Evolutionary conservation across 2,329 filamentous ascomycete species (phyloP).

Genomic region (Daldinia sp.): DNA sequence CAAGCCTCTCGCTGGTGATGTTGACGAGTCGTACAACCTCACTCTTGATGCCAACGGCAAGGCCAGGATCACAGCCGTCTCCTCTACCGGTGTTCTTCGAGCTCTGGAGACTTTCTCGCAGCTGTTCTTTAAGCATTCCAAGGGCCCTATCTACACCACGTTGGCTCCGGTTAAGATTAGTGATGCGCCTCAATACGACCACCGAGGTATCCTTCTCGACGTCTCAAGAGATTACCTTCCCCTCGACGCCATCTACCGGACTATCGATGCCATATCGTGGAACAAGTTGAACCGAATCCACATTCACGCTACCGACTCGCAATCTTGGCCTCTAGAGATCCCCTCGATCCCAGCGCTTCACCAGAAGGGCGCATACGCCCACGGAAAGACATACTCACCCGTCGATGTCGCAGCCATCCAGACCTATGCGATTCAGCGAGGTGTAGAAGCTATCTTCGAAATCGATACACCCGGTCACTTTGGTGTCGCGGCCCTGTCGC

Average conservation of each 20-base stretch:
- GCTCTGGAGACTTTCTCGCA: constrained; percentile 82
- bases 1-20: constrained; percentile 67
- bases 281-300: constrained; percentile 87
- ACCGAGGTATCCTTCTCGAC: constrained; percentile 84
- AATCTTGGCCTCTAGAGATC: constrained; percentile 86
- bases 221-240: constrained; percentile 77
- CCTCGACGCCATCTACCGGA: constrained; percentile 72
- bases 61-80: constrained; percentile 69
- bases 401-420: constrained; percentile 72
- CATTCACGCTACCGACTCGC: constrained; percentile 82
- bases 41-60: constrained; percentile 64
- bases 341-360: constrained; percentile 77
- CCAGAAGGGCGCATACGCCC: constrained; percentile 75
- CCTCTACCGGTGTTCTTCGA: constrained; percentile 73
- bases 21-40: constrained; percentile 81
- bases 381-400: constrained; percentile 72
- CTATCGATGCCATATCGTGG: constrained; percentile 78
- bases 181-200: constrained; percentile 77
- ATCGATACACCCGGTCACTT: constrained; percentile 86
- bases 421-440: constrained; percentile 72
- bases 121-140: constrained; percentile 77
- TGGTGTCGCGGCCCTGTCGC: constrained; percentile 68
- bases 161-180: constrained; percentile 74
- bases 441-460: constrained; percentile 76
- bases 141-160: constrained; percentile 71